A percentile compares a stretch with the other conserved stretches of the same genome.
Conservation (phyloP, 129 eudicot genomes). For the Smallanthus sonchifolius region DNA sequence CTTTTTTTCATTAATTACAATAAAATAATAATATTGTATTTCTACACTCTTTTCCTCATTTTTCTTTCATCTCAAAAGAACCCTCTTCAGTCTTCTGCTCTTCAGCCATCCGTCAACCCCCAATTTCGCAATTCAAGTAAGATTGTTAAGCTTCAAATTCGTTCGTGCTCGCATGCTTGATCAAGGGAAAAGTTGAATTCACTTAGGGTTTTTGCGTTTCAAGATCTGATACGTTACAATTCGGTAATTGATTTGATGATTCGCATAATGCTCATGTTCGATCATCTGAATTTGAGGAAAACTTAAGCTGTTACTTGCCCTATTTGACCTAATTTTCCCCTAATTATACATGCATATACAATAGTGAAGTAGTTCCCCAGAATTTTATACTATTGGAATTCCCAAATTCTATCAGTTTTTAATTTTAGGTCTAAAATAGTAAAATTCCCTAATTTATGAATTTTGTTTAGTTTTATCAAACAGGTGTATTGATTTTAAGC, state of each 20-base stretch:
- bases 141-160: background rate
- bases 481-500: conserved; percentile 18
- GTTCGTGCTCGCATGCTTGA: conserved; percentile 7
- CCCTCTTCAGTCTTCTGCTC: conserved; percentile 14
- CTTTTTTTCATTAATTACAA: background rate
- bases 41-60: background rate
- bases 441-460: too few species aligned
- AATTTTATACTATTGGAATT: too few species aligned
- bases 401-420: too few species aligned
- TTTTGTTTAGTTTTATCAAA: background rate
- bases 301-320: background rate
- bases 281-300: conserved; percentile 17
- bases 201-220: conserved; percentile 11
- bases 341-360: background rate
- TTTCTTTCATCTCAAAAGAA: background rate
- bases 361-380: too few species aligned
- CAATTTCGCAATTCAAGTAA: conserved; percentile 24
- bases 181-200: conserved; percentile 13
- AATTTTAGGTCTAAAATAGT: too few species aligned
- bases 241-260: background rate
- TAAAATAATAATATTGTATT: too few species aligned
- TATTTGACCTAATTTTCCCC: background rate
- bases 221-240: conserved; percentile 10
- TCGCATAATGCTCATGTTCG: conserved; percentile 13
- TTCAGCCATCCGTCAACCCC: conserved; percentile 26